Evolutionary conservation across 139 green algal genomes (phyloP).

Genomic region (Chlorokybus atmophyticus): DNA sequence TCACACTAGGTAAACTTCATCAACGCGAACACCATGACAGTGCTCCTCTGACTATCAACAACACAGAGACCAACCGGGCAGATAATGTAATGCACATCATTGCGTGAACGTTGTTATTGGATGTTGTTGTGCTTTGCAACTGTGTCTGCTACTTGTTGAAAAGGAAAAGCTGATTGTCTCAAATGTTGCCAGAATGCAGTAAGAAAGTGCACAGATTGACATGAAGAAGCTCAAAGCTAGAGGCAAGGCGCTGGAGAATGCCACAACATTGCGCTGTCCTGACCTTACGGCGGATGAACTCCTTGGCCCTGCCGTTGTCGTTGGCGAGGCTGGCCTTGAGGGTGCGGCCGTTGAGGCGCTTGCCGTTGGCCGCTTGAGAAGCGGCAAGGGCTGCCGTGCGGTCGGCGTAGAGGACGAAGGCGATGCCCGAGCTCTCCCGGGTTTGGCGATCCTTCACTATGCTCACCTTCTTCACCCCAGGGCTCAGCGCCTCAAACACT

Average conservation of each 20-base stretch:
- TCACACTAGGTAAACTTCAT: background rate
- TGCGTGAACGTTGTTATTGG: background rate
- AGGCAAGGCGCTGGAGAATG: background rate
- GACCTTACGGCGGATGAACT: constrained; percentile 29
- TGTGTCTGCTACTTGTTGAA: background rate
- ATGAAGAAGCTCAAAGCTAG: background rate
- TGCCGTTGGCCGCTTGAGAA: constrained; percentile 27
- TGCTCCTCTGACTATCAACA: too few species aligned
- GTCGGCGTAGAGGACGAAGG: constrained; percentile 30
- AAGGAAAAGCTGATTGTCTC: too few species aligned
- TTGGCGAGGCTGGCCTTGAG: constrained; percentile 23
- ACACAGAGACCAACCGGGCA: background rate
- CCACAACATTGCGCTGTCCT: background rate
- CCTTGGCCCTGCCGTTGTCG: constrained; percentile 24
- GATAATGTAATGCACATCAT: background rate
- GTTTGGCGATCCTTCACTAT: constrained; percentile 23
- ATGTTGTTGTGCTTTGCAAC: background rate
- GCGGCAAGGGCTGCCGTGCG: too few species aligned
- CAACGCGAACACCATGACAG: background rate
- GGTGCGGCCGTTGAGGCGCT: constrained; percentile 22
- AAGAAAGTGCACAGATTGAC: too few species aligned
- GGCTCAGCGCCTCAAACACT: constrained; percentile 23
- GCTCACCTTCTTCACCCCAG: constrained; percentile 21
- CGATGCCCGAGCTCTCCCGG: constrained; percentile 24
- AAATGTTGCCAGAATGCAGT: too few species aligned